Evolutionary conservation across 495 filamentous ascomycete genomes (phyloP).

Genomic region (Massariosphaeria phaeospora): DNA sequence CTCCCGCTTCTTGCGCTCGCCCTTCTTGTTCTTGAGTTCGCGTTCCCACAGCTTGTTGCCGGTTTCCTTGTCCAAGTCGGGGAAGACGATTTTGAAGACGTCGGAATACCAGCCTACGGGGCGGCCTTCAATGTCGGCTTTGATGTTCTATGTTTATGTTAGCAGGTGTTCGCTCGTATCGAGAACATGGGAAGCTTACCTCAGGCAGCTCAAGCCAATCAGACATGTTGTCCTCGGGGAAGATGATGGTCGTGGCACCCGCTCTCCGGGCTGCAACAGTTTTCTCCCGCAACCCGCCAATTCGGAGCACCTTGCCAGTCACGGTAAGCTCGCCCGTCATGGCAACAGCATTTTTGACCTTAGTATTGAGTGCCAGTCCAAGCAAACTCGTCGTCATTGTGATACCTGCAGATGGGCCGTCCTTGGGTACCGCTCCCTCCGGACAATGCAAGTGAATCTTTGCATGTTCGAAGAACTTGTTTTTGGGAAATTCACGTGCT

Average conservation of each 20-base stretch:
- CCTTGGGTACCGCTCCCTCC: constrained; percentile 94
- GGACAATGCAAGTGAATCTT: constrained; percentile 95
- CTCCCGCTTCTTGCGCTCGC: constrained; percentile 46
- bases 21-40: constrained; percentile 56
- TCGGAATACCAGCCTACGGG: constrained; percentile 91
- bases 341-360: constrained; percentile 79
- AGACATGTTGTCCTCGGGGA: constrained; percentile 87
- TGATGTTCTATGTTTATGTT: constrained; percentile 71
- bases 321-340: constrained; percentile 99
- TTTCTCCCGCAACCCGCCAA: constrained; percentile 95
- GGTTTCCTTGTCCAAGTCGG: constrained; percentile 64
- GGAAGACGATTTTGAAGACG: constrained; percentile 88
- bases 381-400: constrained; percentile 95
- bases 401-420: constrained; percentile 90
- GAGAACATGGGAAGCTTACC: constrained; percentile 51
- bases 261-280: constrained; percentile 94
- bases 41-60: constrained; percentile 72
- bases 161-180: constrained; percentile 38
- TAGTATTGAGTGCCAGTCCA: constrained; percentile 70
- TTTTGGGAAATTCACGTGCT: constrained; percentile 76
- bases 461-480: constrained; percentile 94
- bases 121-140: constrained; percentile 84
- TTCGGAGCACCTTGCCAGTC: constrained; percentile 93
- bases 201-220: constrained; percentile 98
- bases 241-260: constrained; percentile 91